These are phyloP conservation scores for Oryza officinalis DNA, from an alignment of 176 grass and related monocot genomes.

Conservation along the genomic window DNA sequence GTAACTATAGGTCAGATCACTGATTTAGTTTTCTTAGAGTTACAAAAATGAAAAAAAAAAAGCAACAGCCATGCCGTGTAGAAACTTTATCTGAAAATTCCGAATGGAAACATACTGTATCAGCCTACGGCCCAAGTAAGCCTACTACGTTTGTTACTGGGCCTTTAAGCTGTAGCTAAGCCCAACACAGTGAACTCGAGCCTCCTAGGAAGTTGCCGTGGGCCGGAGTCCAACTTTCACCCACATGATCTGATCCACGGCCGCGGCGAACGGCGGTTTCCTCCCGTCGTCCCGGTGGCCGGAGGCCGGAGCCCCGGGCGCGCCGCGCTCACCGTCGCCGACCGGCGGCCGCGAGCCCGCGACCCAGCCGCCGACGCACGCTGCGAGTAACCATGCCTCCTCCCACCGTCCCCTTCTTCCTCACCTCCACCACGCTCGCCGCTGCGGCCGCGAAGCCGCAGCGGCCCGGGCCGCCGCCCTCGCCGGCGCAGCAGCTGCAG, in stretches of 20 bases:
- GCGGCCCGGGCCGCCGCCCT: not conserved
- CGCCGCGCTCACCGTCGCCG: not conserved
- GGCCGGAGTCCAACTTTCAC: constrained; percentile 9
- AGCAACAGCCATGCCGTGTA: too few species aligned
- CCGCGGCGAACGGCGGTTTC: constrained; percentile 16
- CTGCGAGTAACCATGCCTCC: constrained; percentile 26
- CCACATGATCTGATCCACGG: constrained; percentile 44
- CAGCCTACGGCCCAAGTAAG: too few species aligned
- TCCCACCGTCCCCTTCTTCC: constrained; percentile 42
- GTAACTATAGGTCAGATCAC: too few species aligned
- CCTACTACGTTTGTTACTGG: not conserved
- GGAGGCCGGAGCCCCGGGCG: not conserved
- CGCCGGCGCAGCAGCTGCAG: not conserved
- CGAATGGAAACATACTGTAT: too few species aligned
- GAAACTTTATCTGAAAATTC: too few species aligned
- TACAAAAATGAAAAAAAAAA: too few species aligned
- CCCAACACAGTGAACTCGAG: not conserved
- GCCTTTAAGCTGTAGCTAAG: not conserved
- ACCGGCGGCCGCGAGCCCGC: not conserved
- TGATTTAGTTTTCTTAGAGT: too few species aligned
- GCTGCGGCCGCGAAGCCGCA: constrained; percentile 27
- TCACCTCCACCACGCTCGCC: constrained; percentile 47
- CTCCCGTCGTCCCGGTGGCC: not conserved
- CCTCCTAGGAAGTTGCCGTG: not conserved
- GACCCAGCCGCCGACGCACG: not conserved